Evolutionary conservation across 371 early-diverging fungal species (phyloP).

Genomic region (Saksenaea vasiformis): DNA sequence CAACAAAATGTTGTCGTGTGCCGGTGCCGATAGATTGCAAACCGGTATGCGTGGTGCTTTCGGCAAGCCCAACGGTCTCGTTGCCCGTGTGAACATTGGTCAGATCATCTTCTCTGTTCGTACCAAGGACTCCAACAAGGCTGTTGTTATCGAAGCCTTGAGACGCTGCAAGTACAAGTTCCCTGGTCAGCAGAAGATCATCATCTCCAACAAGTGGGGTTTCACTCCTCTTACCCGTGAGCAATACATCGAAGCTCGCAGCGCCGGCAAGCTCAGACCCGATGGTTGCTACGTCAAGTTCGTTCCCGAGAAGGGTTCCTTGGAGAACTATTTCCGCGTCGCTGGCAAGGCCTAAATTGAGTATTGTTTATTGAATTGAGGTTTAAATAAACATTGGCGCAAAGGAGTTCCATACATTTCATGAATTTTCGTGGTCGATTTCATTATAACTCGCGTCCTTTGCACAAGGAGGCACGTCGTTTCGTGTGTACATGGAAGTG

Average conservation of each 20-base stretch:
- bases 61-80: slow-evolving; percentile 99
- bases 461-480: too few species aligned
- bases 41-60: slow-evolving; percentile 99
- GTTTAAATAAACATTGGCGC: neutral
- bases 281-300: slow-evolving; percentile 99
- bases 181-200: slow-evolving; percentile 99
- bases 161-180: slow-evolving; percentile 99
- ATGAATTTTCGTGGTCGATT: too few species aligned
- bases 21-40: slow-evolving; percentile 99
- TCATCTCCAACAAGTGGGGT: slow-evolving; percentile 99
- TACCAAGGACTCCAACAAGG: slow-evolving; percentile 96
- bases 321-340: slow-evolving; percentile 59
- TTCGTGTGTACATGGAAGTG: too few species aligned
- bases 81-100: slow-evolving; percentile 99
- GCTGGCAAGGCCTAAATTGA: slow-evolving; percentile 33
- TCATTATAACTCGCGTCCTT: too few species aligned
- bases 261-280: slow-evolving; percentile 83
- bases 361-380: slow-evolving; percentile 10
- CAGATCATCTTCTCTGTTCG: slow-evolving; percentile 99
- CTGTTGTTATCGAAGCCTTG: slow-evolving; percentile 96
- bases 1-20: slow-evolving; percentile 99
- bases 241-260: slow-evolving; percentile 86
- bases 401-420: too few species aligned
- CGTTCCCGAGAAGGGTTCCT: slow-evolving; percentile 88
- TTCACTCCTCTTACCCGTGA: slow-evolving; percentile 98